Evolutionary conservation across 805 yeast genomes (phyloP).

Genomic region (Millerozyma acaciae): DNA sequence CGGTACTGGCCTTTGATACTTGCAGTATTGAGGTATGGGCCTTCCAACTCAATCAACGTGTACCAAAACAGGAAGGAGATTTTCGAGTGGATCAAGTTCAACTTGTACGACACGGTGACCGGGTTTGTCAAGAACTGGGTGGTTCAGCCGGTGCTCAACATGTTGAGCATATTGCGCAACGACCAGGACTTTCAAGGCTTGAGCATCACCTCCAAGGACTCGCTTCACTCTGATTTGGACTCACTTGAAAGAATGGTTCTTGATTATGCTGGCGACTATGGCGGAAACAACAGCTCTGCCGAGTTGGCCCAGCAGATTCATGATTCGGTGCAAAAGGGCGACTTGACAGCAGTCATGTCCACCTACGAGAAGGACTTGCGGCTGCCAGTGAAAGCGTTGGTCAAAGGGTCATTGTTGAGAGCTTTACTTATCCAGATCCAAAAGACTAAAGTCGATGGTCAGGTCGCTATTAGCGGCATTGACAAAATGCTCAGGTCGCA

Average conservation of each 20-base stretch:
- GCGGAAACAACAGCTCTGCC: slow-evolving; percentile 14
- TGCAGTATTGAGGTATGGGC: slow-evolving; percentile 46
- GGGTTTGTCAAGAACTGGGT: slow-evolving; percentile 85
- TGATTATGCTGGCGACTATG: slow-evolving; percentile 49
- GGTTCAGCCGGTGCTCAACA: slow-evolving; percentile 65
- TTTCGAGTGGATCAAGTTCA: slow-evolving; percentile 51
- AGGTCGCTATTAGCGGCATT: slow-evolving; percentile 83
- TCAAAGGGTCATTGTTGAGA: slow-evolving; percentile 70
- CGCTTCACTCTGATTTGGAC: slow-evolving; percentile 71
- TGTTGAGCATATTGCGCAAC: slow-evolving; percentile 77
- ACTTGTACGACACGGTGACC: slow-evolving; percentile 56
- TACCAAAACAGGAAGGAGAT: slow-evolving; percentile 54
- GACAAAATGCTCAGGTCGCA: slow-evolving; percentile 87
- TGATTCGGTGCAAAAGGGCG: slow-evolving; percentile 61
- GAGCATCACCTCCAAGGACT: slow-evolving; percentile 74
- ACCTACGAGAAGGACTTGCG: slow-evolving; percentile 75
- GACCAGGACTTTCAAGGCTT: slow-evolving; percentile 58
- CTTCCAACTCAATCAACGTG: slow-evolving; percentile 40
- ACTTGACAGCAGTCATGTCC: slow-evolving; percentile 73
- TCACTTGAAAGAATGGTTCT: slow-evolving; percentile 86
- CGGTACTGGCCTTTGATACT: slow-evolving; percentile 67
- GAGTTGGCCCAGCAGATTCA: slow-evolving; percentile 30
- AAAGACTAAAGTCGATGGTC: slow-evolving; percentile 93
- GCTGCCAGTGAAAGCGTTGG: slow-evolving; percentile 58
- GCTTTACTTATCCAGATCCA: slow-evolving; percentile 88